Conservation (phyloP, 2,329 filamentous ascomycete genomes). For the Dichotomopilus funicola region DNA sequence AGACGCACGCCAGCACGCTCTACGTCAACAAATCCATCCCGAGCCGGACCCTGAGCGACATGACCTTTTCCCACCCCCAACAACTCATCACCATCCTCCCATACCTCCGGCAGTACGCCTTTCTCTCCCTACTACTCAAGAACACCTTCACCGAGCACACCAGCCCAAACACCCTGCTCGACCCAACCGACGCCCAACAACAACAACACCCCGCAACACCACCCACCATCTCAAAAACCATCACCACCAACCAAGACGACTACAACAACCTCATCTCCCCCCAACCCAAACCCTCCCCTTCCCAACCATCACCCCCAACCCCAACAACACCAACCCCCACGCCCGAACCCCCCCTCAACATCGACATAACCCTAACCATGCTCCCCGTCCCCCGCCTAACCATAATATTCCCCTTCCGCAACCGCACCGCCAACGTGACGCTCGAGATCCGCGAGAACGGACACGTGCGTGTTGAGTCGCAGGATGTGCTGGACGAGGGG, state of each 20-base stretch:
- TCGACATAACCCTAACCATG: slow-evolving; percentile 49
- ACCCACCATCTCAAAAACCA: slow-evolving; percentile 11
- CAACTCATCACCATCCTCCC: slow-evolving; percentile 72
- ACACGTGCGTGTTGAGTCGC: slow-evolving; percentile 49
- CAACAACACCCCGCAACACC: background rate
- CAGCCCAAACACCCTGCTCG: slow-evolving; percentile 19
- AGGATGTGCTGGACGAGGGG: slow-evolving; percentile 44
- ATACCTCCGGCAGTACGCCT: slow-evolving; percentile 66
- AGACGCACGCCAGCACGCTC: slow-evolving; percentile 52
- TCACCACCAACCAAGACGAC: slow-evolving; percentile 24
- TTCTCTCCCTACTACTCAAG: slow-evolving; percentile 57
- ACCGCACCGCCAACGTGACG: slow-evolving; percentile 44
- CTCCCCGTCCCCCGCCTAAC: slow-evolving; percentile 44
- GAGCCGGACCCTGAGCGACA: slow-evolving; percentile 56
- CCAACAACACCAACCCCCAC: slow-evolving; percentile 16
- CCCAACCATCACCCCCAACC: background rate
- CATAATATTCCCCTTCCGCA: slow-evolving; percentile 47
- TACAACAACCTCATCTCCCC: slow-evolving; percentile 18
- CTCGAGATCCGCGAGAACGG: slow-evolving; percentile 56
- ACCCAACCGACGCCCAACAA: slow-evolving; percentile 9
- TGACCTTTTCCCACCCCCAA: slow-evolving; percentile 72
- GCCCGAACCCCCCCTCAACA: slow-evolving; percentile 25
- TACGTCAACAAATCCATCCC: slow-evolving; percentile 69
- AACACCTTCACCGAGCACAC: slow-evolving; percentile 48
- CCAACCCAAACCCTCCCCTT: background rate